These are phyloP conservation scores for Phytophthora tentaculata DNA, from an alignment of 352 stramenopile species.

Conservation along the genomic window DNA sequence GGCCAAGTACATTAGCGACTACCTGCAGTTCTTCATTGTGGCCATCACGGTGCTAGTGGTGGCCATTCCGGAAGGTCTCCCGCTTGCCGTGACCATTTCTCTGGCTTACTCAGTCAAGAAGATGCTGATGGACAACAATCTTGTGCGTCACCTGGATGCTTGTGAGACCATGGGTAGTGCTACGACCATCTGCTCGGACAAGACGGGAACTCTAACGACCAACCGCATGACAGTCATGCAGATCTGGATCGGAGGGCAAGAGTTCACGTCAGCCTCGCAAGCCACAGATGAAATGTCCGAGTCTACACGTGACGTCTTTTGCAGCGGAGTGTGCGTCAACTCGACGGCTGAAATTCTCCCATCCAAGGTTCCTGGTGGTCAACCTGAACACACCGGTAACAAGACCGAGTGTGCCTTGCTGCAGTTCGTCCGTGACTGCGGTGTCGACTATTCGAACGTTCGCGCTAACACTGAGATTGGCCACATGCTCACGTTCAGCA, in stretches of 20 bases:
- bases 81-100: constrained; percentile 96
- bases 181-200: constrained; percentile 98
- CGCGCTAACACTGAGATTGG: constrained; percentile 58
- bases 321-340: constrained; percentile 73
- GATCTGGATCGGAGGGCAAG: constrained; percentile 73
- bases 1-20: constrained; percentile 63
- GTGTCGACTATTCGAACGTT: constrained; percentile 63
- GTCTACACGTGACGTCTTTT: constrained; percentile 70
- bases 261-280: constrained; percentile 60
- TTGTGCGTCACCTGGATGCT: constrained; percentile 87
- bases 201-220: constrained; percentile 97
- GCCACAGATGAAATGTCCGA: constrained; percentile 65
- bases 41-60: constrained; percentile 95
- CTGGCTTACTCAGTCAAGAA: constrained; percentile 95
- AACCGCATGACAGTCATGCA: constrained; percentile 98
- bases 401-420: constrained; percentile 84
- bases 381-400: constrained; percentile 82
- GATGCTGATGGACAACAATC: constrained; percentile 93
- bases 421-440: constrained; percentile 74
- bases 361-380: constrained; percentile 49
- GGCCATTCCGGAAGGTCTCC: constrained; percentile 97
- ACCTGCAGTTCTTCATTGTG: constrained; percentile 88
- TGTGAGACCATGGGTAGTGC: constrained; percentile 95
- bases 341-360: constrained; percentile 78
- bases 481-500: constrained; percentile 88